phyloP scores from a whole-genome alignment of 805 yeast genomes.

The Tetrapisispora fleetii region DNA sequence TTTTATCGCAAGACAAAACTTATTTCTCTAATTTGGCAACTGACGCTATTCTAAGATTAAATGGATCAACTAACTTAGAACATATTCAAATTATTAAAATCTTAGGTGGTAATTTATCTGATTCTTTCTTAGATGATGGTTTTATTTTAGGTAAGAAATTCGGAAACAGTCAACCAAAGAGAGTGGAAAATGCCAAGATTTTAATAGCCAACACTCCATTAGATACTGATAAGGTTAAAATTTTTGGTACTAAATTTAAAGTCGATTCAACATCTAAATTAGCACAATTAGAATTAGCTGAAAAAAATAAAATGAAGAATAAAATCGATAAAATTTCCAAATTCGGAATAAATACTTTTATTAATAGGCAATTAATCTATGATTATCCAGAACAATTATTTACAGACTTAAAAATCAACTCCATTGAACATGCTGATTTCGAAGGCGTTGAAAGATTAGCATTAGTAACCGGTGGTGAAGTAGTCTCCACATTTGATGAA shows the following conservation, averaged over 20 bases:
- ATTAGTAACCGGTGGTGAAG: conserved; percentile 96
- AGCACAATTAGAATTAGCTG: conserved; percentile 91
- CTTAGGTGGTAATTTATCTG: conserved; percentile 84
- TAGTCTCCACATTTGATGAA: conserved; percentile 88
- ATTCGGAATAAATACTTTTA: conserved; percentile 80
- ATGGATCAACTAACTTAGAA: conserved; percentile 79
- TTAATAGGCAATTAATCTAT: conserved; percentile 92
- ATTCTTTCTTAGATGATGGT: conserved; percentile 93
- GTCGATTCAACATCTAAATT: conserved; percentile 91
- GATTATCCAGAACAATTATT: conserved; percentile 97
- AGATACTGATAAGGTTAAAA: conserved; percentile 96
- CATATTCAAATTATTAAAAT: conserved; percentile 90
- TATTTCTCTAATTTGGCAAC: conserved; percentile 85
- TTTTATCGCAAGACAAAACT: conserved; percentile 88
- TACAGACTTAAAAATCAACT: conserved; percentile 75
- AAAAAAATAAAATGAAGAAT: conserved; percentile 80
- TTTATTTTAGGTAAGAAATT: conserved; percentile 84
- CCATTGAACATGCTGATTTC: conserved; percentile 96
- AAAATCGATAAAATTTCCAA: conserved; percentile 84
- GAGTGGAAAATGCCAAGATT: conserved; percentile 70
- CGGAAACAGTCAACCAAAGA: conserved; percentile 91
- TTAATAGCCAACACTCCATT: conserved; percentile 89
- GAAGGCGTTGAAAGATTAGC: conserved; percentile 97
- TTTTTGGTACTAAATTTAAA: conserved; percentile 95
- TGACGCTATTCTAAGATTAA: conserved; percentile 81